Evolutionary conservation across 164 flowering plant species (phyloP).

Genomic region (Magnolia sinica): DNA sequence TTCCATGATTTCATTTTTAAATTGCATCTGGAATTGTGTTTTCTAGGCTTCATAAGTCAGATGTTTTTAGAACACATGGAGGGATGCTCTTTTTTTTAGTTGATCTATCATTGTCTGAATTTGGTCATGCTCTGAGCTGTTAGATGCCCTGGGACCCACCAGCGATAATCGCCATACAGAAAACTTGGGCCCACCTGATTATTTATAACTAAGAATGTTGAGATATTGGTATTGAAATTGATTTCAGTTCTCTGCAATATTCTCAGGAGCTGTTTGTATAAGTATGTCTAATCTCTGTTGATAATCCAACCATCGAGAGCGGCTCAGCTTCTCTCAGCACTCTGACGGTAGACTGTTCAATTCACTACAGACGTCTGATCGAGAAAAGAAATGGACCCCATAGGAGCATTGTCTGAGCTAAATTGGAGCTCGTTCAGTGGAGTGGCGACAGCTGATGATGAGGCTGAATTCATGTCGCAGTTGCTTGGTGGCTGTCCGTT

Average conservation of each 20-base stretch:
- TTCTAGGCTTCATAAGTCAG: neutral
- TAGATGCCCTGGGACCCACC: constrained; percentile 14
- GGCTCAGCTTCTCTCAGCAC: neutral
- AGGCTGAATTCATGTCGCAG: constrained; percentile 70
- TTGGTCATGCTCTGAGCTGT: constrained; percentile 41
- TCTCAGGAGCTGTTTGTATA: constrained; percentile 26
- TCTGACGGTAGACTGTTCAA: constrained; percentile 2
- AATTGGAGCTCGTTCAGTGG: constrained; percentile 49
- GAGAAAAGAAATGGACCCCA: constrained; percentile 40
- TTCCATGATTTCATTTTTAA: neutral
- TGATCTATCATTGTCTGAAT: constrained; percentile 29
- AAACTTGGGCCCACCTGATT: neutral
- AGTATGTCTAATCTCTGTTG: constrained; percentile 10
- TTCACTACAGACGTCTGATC: neutral
- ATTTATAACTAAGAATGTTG: constrained; percentile 19
- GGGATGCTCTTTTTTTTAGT: neutral
- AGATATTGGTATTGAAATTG: constrained; percentile 4
- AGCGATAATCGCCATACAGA: constrained; percentile 21
- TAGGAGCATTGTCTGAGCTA: constrained; percentile 38
- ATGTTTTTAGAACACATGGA: neutral
- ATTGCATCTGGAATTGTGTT: neutral
- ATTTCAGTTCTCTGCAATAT: constrained; percentile 35
- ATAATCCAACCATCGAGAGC: neutral
- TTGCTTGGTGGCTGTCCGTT: constrained; percentile 37
- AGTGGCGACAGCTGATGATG: constrained; percentile 48